Evolutionary conservation across 106 monocot genomes (phyloP), one percentile per base, ranked within the genome.

Genomic region (Acorus calamus): DNA sequence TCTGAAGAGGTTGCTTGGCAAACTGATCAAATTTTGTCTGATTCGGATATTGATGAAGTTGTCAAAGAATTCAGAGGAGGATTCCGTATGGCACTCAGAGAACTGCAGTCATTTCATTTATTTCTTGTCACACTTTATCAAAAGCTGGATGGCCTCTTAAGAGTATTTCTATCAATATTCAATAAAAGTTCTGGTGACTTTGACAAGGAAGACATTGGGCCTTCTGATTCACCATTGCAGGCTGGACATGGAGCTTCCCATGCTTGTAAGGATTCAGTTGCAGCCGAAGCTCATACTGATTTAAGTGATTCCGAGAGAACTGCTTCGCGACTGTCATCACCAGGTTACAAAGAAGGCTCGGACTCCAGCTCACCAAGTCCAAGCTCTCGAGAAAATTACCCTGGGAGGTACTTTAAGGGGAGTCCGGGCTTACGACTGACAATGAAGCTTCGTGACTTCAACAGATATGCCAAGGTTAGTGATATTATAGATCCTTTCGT

Each of bases 81-180:
- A 75, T 93, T 93, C 71, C 79, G 92, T 68, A 72, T 78, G 11
- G 92, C 88, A 46, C 61, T 88, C 8, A 85, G 88, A 73, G 82
- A 88, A 55, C 65, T 93, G 63, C 85, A 93, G 66, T 76, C 88
- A 11, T 85, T 93, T 50, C 79, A 88, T 74, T 41, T 93, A 51
- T 93, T 93, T 71, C 82, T 93, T 11, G 74, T 88, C 43, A 73
- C 82, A 2, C 80, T 93, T n/a, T 76, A 88, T 78, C 92, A 93
- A 53, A 93, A 93, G 59, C 68, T 84, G 46, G 96, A 98, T 63
- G 90, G 80, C 4, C 78, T 90, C 53, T 60, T 91, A 28, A 53
- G 85, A 60, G 55, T 81, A 42, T 80, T 88, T 51, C 62, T 77
- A 4, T 78, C 74, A 13, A 87, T 98, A 66, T 72, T 83, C 42